phyloP scores from a whole-genome alignment of 257 asterid species.

The Salvia rosmarinus region DNA sequence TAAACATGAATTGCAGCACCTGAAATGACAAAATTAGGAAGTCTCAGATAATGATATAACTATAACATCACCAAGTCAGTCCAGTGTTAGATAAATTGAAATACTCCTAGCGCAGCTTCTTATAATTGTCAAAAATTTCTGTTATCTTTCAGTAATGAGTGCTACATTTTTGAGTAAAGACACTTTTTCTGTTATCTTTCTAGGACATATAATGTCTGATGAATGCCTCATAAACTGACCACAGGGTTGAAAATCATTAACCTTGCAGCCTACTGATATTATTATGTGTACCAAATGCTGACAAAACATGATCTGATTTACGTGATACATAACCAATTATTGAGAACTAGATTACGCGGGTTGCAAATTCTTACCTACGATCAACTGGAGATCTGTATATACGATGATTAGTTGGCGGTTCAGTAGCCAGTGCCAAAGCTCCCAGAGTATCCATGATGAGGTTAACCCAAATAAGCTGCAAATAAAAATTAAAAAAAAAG shows the following conservation, averaged over 20 bases:
- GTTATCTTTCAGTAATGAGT: too few species aligned
- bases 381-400: slow-evolving; percentile 94
- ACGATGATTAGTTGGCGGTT: slow-evolving; percentile 93
- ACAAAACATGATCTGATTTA: background rate
- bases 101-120: background rate
- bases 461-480: slow-evolving; percentile 95
- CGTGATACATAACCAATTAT: background rate
- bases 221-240: too few species aligned
- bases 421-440: slow-evolving; percentile 97
- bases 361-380: slow-evolving; percentile 63
- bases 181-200: too few species aligned
- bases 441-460: slow-evolving; percentile 99
- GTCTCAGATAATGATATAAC: background rate
- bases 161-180: too few species aligned
- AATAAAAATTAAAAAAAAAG: slow-evolving; percentile 9
- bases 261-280: background rate
- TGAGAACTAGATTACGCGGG: background rate
- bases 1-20: background rate
- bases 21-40: background rate
- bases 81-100: background rate
- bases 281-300: background rate
- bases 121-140: too few species aligned
- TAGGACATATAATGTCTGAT: too few species aligned
- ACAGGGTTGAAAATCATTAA: background rate
- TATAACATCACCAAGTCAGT: background rate